These are phyloP conservation scores for Metarhizium brunneum DNA, from an alignment of 2,329 filamentous ascomycete species.

Conservation along the genomic window DNA sequence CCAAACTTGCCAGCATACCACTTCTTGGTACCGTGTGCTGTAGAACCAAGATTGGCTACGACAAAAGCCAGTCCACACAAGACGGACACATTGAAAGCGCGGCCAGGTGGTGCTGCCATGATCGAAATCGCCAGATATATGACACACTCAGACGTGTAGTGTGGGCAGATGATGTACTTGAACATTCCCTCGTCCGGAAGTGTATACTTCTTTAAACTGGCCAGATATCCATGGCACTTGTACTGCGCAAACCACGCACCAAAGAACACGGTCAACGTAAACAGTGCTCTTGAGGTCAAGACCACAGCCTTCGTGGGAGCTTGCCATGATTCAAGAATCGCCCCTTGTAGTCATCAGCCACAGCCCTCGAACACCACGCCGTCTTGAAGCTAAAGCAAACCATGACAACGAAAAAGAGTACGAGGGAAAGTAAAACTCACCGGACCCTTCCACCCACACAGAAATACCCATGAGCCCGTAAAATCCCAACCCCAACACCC, in stretches of 20 bases:
- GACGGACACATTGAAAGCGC: slow-evolving; percentile 62
- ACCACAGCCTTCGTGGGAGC: slow-evolving; percentile 9
- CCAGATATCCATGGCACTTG: slow-evolving; percentile 61
- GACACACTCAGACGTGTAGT: slow-evolving; percentile 82
- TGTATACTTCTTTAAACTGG: slow-evolving; percentile 69
- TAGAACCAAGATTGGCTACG: slow-evolving; percentile 68
- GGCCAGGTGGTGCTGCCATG: slow-evolving; percentile 59
- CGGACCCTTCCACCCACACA: slow-evolving; percentile 74
- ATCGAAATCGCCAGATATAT: slow-evolving; percentile 75
- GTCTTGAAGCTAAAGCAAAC: neutral
- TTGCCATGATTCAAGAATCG: slow-evolving; percentile 25
- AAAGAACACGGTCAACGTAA: slow-evolving; percentile 56
- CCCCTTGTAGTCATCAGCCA: slow-evolving; percentile 13
- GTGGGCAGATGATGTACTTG: slow-evolving; percentile 65
- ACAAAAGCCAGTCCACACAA: slow-evolving; percentile 65
- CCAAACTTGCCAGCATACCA: slow-evolving; percentile 80
- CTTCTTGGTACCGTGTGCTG: slow-evolving; percentile 64
- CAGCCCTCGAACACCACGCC: neutral
- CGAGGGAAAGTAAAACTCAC: slow-evolving; percentile 35
- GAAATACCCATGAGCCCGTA: slow-evolving; percentile 66
- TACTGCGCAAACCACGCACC: slow-evolving; percentile 66
- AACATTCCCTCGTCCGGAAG: slow-evolving; percentile 70
- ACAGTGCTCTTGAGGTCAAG: slow-evolving; percentile 15
- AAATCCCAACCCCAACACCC: slow-evolving; percentile 67
- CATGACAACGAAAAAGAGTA: neutral